phyloP scores from a whole-genome alignment of 176 grass and related monocot species.

The Aegilops bicornis region DNA sequence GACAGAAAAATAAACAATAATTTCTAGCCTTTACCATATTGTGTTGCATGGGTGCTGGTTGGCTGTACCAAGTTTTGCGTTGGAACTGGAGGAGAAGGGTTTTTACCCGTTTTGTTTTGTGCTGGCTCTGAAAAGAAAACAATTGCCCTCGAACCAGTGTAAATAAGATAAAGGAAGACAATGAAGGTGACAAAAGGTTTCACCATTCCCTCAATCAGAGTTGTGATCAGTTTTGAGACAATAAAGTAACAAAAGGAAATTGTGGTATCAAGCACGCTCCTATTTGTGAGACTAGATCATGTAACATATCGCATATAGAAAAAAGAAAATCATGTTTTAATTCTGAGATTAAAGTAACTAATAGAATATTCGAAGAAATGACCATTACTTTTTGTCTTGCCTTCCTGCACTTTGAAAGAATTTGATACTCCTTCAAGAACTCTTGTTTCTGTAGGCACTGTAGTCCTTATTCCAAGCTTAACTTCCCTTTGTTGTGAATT shows the following conservation, averaged over 20 bases:
- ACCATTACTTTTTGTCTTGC: background rate
- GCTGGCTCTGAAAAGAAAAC: background rate
- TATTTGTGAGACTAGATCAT: background rate
- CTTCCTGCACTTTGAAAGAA: background rate
- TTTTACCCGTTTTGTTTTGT: background rate
- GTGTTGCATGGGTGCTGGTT: background rate
- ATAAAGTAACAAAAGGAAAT: background rate
- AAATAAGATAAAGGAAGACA: background rate
- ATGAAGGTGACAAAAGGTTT: too few relatives aligned
- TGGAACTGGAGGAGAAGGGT: background rate
- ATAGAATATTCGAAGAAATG: background rate
- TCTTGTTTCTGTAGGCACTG: background rate
- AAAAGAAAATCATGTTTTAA: background rate
- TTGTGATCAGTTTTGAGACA: background rate
- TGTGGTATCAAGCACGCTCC: background rate
- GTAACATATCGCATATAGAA: background rate
- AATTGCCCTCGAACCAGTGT: background rate
- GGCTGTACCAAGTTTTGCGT: background rate
- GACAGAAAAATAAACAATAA: background rate
- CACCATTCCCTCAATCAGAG: background rate
- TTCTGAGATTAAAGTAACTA: background rate
- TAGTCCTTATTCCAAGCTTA: background rate
- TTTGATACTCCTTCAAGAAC: background rate
- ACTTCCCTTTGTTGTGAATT: too few relatives aligned
- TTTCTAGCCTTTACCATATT: background rate